Base-by-base conservation (phyloP, 441 rosid genomes). In the Cnidoscolus chayamansa region DNA sequence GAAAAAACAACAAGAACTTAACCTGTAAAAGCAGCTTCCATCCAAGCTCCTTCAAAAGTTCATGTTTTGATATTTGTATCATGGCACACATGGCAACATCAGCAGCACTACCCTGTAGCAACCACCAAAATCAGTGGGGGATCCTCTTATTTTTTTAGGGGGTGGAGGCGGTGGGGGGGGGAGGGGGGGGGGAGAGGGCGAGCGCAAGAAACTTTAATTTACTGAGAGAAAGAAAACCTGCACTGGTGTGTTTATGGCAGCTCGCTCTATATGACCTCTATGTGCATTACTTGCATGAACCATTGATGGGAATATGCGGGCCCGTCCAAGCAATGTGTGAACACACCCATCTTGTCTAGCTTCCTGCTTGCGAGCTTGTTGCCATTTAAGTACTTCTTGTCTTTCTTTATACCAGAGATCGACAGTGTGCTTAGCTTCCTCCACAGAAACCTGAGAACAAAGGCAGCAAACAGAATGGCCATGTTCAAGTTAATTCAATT, bases 61-160 rank as follows among this genome's bases (percentile, higher is more conserved):
- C 69, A 72, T 95, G 91, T 70, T 56, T 84, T 75, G 91, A 74
- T 86, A 95, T 95, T 84, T 88, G 88, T 75, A 95, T 74, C 99
- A 92, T 95, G 51, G 99, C 99, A 66, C 98, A 91, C 96, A 91
- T 95, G 67, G 98, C 99, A 72, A 95, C 97, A 81, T 95, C 98
- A 76, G 99, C 99, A 40, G 99, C 98, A 85, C 98, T 93, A 77
- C 99, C 97, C 99, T 94, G 90, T 75, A 71, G 31, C 56, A 65
- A 65, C 37, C 61, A 74, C 32, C 63, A 37, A 51, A 49, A 69
- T 67, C n/a, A 66, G 74, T 69, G 25, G 25, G 25, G 25, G 25
- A 25, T 25, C 25, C 25, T 25, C 25, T 25, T 25, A 25, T 25
- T 25, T 25, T 25, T 25, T 25, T 25, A 25, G 25, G 45, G 45